phyloP scores from a whole-genome alignment of 2,329 filamentous ascomycete genomes.

The Raffaelea arxii region DNA sequence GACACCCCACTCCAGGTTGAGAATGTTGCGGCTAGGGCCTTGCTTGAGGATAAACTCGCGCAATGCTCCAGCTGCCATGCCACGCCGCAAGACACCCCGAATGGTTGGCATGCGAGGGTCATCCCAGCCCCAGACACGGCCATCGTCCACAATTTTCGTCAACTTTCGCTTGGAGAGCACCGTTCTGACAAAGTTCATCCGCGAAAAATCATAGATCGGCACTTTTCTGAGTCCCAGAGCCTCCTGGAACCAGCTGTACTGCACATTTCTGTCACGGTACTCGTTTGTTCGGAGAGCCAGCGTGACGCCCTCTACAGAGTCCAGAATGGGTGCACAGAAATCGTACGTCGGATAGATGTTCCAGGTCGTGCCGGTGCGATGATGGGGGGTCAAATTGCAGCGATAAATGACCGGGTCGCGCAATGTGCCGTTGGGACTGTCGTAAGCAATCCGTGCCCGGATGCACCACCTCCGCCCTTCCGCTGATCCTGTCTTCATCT shows the following conservation, averaged over 20 bases:
- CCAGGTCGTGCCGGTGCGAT: constrained; percentile 69
- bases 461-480: constrained; percentile 83
- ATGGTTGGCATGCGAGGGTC: constrained; percentile 73
- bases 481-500: constrained; percentile 70
- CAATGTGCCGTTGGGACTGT: constrained; percentile 90
- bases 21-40: constrained; percentile 72
- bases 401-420: constrained; percentile 95
- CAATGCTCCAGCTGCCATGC: constrained; percentile 70
- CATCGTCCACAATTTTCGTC: constrained; percentile 63
- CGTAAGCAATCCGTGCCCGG: constrained; percentile 82
- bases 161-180: constrained; percentile 79
- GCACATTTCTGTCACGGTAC: constrained; percentile 71
- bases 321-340: constrained; percentile 75
- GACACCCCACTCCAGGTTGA: constrained; percentile 70
- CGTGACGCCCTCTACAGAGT: constrained; percentile 70
- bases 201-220: constrained; percentile 75
- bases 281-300: constrained; percentile 75
- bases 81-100: constrained; percentile 64
- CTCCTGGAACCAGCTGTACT: constrained; percentile 78
- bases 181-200: constrained; percentile 74
- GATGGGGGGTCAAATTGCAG: constrained; percentile 56
- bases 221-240: constrained; percentile 64
- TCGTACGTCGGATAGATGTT: constrained; percentile 84
- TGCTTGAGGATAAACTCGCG: constrained; percentile 78
- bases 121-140: constrained; percentile 29